Evolutionary conservation across 805 yeast genomes (phyloP), one percentile per base, ranked within the genome.

Genomic region (Vanderwaltozyma verrucispora): DNA sequence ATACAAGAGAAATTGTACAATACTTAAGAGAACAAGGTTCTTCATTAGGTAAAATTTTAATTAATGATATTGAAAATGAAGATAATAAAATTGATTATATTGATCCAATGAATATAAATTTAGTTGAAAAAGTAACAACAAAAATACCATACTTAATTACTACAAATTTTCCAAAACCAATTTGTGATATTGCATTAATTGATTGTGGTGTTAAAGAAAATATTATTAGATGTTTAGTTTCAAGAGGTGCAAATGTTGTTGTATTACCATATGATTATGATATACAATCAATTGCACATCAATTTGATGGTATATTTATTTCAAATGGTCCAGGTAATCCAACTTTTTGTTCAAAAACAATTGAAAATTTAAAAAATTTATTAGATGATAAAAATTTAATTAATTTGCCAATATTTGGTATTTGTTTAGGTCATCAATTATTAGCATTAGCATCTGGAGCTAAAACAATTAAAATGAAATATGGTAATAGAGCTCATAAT

Each of bases 141-240:
- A 88, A 87, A 65, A 83, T 87, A 35, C 97, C 97, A 30, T 92
- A 85, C 78, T 92, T 85, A 52, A 72, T 92, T 33, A 67, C 82
- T 18, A 75, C 89, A 28, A 74, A 75, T 17, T 67, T 68, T 42
- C 74, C 75, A 52, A 37, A 46, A 11, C 48, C 59, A 18, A 28
- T 12, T 20, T 45, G 42, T 28, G 95, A 89, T 58, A 78, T 92
- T 50, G 96, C 96, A 12, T 87, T 92, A 28, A 70, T 92, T 41
- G 99, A 92, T 63, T 92, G 99, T 64, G 99, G 99, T 59, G 96
- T 92, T 48, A 92, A 92, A 69, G 97, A 92, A 66, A 92, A 92
- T 67, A 92, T 92, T 47, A 71, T 92, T 59, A 79, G 98, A 66
- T 87, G 95, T 45, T 72, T 92, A 35, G 97, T 85, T 23, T 74